phyloP scores from a whole-genome alignment of 1,284 basidiomycete genomes.

The Coniferiporia sulphurascens region DNA sequence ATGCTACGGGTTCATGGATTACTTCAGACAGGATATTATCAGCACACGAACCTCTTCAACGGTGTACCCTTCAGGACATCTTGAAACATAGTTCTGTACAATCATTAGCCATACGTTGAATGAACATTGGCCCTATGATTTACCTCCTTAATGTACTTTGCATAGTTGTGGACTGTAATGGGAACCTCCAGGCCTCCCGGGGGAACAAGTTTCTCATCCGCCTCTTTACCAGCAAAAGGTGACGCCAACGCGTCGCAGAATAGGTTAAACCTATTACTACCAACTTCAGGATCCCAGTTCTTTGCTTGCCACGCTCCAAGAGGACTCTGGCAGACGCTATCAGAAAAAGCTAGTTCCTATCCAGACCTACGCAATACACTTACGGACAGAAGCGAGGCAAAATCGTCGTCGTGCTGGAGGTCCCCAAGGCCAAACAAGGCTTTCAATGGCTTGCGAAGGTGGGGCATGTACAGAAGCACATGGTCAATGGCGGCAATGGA shows the following conservation, averaged over 20 bases:
- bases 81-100: constrained; percentile 53
- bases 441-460: constrained; percentile 51
- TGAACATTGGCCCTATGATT: neutral
- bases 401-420: constrained; percentile 73
- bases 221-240: constrained; percentile 38
- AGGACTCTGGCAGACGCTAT: constrained; percentile 27
- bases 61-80: constrained; percentile 48
- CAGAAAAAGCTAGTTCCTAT: neutral
- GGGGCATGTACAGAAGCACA: constrained; percentile 43
- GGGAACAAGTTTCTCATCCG: constrained; percentile 34
- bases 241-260: constrained; percentile 66
- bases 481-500: constrained; percentile 60
- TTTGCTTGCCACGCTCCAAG: constrained; percentile 56
- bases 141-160: constrained; percentile 68
- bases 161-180: constrained; percentile 69
- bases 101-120: neutral
- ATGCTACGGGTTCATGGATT: neutral
- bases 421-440: constrained; percentile 66
- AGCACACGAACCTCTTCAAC: constrained; percentile 52
- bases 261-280: constrained; percentile 57
- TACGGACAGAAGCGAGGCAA: constrained; percentile 64
- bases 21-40: constrained; percentile 1
- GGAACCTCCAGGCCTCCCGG: constrained; percentile 45
- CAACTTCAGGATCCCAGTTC: constrained; percentile 75
- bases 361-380: constrained; percentile 18